These are phyloP conservation scores for Crucihimalaya himalaica DNA, from an alignment of 345 rosid genomes.

Conservation along the genomic window DNA sequence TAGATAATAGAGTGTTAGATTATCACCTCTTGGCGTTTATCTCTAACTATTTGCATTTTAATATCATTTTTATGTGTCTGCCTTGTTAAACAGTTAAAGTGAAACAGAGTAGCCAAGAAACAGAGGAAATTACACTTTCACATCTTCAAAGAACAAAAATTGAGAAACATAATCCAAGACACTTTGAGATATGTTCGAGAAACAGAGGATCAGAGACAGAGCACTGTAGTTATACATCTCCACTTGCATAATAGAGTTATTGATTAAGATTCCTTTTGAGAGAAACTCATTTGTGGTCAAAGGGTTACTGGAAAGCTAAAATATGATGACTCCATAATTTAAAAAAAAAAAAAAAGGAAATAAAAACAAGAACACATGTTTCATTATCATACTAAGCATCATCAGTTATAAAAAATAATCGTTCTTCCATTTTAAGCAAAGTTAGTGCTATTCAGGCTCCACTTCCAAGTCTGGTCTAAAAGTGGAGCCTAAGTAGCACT, in stretches of 20 bases:
- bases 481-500: conserved; percentile 70
- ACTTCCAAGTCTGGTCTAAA: conserved; percentile 33
- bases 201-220: not conserved
- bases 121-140: not conserved
- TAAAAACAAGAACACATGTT: conserved; percentile 9
- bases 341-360: not conserved
- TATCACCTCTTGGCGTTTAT: conserved; percentile 5
- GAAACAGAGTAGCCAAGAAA: not conserved
- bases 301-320: not conserved
- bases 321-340: not conserved
- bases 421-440: conserved; percentile 26
- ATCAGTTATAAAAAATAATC: not conserved
- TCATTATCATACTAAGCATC: conserved; percentile 5
- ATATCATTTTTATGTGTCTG: not conserved
- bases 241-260: not conserved
- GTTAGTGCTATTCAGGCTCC: conserved; percentile 58
- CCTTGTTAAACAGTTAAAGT: not conserved
- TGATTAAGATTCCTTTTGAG: not conserved
- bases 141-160: not conserved
- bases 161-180: not conserved
- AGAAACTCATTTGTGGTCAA: not conserved
- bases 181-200: not conserved
- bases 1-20: not conserved
- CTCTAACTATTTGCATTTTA: not conserved
- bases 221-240: not conserved